A percentile compares a stretch with the other conserved stretches of the same genome.
phyloP scores from a whole-genome alignment of 2,329 filamentous ascomycete species.

The Aspergillus sojae region DNA sequence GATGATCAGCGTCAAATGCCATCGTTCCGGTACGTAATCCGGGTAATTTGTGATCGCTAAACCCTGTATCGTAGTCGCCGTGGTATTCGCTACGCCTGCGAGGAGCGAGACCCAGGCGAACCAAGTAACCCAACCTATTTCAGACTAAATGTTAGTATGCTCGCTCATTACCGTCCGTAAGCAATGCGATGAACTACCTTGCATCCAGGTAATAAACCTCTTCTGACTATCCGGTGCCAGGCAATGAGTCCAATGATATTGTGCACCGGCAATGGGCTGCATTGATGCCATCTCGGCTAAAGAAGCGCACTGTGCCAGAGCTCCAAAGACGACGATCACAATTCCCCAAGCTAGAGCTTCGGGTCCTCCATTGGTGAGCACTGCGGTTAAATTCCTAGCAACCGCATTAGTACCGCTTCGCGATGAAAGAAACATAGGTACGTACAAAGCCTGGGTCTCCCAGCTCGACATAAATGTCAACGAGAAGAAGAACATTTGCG shows the following conservation, averaged over 20 bases:
- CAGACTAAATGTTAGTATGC: neutral
- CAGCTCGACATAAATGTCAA: conserved; percentile 10
- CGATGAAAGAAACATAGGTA: neutral
- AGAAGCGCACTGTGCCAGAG: conserved; percentile 29
- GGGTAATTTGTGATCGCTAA: conserved; percentile 36
- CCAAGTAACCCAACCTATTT: conserved; percentile 46
- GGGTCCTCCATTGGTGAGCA: conserved; percentile 27
- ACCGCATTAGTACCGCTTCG: neutral
- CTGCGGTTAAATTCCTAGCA: neutral
- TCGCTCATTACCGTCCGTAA: conserved; percentile 7
- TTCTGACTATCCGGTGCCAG: conserved; percentile 32
- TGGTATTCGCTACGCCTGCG: conserved; percentile 37
- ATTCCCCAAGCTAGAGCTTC: conserved; percentile 30
- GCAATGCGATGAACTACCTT: conserved; percentile 26
- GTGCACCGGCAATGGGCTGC: conserved; percentile 45
- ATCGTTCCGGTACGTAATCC: conserved; percentile 35
- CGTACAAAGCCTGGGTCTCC: conserved; percentile 6
- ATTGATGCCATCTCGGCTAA: conserved; percentile 47
- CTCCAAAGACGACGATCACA: conserved; percentile 27
- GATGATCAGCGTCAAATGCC: conserved; percentile 45
- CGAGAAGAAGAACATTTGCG: conserved; percentile 11
- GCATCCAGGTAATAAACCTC: conserved; percentile 36
- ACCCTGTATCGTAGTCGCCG: conserved; percentile 39
- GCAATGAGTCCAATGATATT: conserved; percentile 47
- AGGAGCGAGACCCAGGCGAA: conserved; percentile 43